Evolutionary conservation across 2,329 filamentous ascomycete species (phyloP).

Genomic region (Penicillium sp.): DNA sequence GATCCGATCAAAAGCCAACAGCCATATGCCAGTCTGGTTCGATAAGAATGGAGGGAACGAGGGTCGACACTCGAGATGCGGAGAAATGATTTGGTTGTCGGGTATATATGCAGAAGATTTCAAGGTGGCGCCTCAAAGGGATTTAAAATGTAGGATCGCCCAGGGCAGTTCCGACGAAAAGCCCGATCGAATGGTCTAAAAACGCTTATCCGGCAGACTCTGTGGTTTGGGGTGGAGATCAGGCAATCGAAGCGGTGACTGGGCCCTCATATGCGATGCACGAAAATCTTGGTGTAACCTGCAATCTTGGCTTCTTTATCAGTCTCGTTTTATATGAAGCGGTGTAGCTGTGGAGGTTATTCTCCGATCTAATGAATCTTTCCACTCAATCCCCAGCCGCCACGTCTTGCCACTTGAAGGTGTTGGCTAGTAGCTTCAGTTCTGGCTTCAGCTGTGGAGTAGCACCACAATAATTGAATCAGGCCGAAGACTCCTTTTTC

Average conservation of each 20-base stretch:
- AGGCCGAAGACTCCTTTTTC: not conserved
- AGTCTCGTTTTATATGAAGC: not conserved
- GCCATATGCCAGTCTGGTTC: constrained; percentile 17
- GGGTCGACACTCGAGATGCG: not conserved
- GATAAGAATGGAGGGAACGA: not conserved
- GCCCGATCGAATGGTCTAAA: not conserved
- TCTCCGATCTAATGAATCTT: not conserved
- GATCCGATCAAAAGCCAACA: constrained; percentile 16
- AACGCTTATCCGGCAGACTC: constrained; percentile 9
- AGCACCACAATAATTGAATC: not conserved
- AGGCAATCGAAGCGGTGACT: constrained; percentile 15
- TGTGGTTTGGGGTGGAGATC: constrained; percentile 9
- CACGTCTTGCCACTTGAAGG: constrained; percentile 14
- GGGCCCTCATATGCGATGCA: not conserved
- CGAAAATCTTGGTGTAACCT: not conserved
- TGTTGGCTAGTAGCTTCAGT: not conserved
- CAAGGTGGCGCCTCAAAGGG: not conserved
- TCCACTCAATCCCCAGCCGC: constrained; percentile 4
- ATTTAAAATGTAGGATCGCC: not conserved
- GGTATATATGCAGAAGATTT: not conserved
- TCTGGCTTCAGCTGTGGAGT: not conserved
- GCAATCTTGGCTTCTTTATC: not conserved
- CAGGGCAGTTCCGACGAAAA: not conserved
- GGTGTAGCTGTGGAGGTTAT: constrained; percentile 11
- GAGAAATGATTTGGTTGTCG: not conserved